These are phyloP conservation scores for Cochlearia excelsa DNA, from an alignment of 345 rosid genomes.

Conservation along the genomic window DNA sequence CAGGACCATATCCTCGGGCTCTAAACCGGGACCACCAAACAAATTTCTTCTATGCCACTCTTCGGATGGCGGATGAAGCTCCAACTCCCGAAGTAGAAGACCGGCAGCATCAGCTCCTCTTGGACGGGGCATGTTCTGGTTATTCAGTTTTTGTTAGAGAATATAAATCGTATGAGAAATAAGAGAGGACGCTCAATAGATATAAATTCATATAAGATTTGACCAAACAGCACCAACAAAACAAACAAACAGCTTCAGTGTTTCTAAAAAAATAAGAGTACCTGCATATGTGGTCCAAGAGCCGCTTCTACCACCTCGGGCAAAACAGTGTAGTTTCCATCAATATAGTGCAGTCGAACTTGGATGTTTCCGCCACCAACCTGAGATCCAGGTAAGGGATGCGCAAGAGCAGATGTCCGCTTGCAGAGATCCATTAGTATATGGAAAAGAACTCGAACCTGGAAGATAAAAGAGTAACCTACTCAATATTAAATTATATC, in stretches of 20 bases:
- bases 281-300: conserved; percentile 99
- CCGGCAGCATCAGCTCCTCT: conserved; percentile 99
- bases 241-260: not conserved
- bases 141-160: conserved; percentile 25
- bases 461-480: conserved; percentile 28
- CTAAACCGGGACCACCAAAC: conserved; percentile 96
- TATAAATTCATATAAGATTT: not conserved
- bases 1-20: conserved; percentile 58
- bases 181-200: conserved; percentile 1
- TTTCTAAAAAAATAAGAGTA: conserved; percentile 33
- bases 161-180: conserved; percentile 5
- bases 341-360: conserved; percentile 95
- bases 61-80: conserved; percentile 98
- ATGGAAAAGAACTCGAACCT: conserved; percentile 96
- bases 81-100: conserved; percentile 86
- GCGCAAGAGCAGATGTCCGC: conserved; percentile 68
- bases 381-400: conserved; percentile 90
- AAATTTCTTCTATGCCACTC: conserved; percentile 98
- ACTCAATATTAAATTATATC: not conserved
- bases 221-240: conserved; percentile 9
- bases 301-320: conserved; percentile 99
- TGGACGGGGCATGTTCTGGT: conserved; percentile 97
- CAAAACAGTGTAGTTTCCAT: conserved; percentile 93
- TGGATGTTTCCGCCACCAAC: conserved; percentile 87
- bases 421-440: conserved; percentile 97